Evolutionary conservation across 1,284 basidiomycete genomes (phyloP), one percentile per base, ranked within the genome.

Genomic region (Ganoderma lucidum): DNA sequence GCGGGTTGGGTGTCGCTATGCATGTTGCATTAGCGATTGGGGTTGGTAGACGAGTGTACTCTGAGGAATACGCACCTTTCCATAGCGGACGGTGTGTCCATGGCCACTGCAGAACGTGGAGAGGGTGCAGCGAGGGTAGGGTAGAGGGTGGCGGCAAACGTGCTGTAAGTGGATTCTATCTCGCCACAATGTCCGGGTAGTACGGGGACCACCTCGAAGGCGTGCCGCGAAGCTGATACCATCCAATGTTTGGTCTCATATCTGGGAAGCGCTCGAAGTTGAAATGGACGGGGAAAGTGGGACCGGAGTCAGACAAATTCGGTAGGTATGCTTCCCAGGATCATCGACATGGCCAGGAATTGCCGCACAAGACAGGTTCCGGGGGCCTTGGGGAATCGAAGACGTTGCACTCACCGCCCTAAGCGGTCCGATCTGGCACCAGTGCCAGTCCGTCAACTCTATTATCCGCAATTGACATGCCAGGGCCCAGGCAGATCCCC

Each of bases 311-410:
- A 14, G 48, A 53, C 48, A 28, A 53, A 53, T 53, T 28, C 48
- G 48, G 23, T 6, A 53, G 10, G 2, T 14, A 5, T 28, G 12
- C 48, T 53, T 28, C 48, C 23, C 48, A 28, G n/a, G 14, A 30
- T 28, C 48, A 28, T 28, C 48, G 28, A 28, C 23, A 23, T 23
- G 23, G 23, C 10, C 10, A 12, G n/a, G 23, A 28, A 53, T 12
- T 2, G 23, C 23, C 23, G 23, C 39, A 12, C 12, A 41, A 9
- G 48, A 28, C 12, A 9, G 48, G 48, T 53, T 28, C 48, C 23
- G 48, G 48, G 48, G 48, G 48, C 48, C 23, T 53, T 53, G 48
- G 28, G 48, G 23, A 28, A 53, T 53, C 23, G 48, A 53, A 53
- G 48, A 28, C 23, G 2, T 28, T 28, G 10, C 28, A 53, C 48